These are phyloP conservation scores for Aspergillus spinulosporus DNA, from an alignment of 2,329 filamentous ascomycete species.

Conservation along the genomic window DNA sequence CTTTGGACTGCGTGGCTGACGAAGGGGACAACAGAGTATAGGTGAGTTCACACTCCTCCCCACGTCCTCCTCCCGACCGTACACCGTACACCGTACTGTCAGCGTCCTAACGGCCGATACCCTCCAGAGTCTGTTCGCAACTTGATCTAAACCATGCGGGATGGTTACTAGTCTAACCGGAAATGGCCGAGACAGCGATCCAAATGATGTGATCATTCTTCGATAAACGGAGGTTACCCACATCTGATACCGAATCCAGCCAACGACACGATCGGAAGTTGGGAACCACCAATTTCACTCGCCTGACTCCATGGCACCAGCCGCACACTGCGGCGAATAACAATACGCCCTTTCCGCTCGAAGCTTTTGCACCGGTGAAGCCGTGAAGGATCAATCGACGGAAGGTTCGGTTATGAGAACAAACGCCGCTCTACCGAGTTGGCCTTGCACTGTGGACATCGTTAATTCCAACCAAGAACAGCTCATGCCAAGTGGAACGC, in stretches of 20 bases:
- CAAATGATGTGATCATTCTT: slow-evolving; percentile 18
- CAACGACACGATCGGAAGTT: slow-evolving; percentile 1
- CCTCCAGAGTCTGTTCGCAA: not conserved
- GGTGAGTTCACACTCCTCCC: not conserved
- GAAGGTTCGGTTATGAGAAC: slow-evolving; percentile 19
- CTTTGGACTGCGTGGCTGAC: too few species aligned
- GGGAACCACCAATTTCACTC: slow-evolving; percentile 6
- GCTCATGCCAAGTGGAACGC: not conserved
- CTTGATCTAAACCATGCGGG: slow-evolving; percentile 9
- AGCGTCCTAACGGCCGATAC: not conserved
- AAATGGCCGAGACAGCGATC: slow-evolving; percentile 10
- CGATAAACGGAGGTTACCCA: slow-evolving; percentile 5
- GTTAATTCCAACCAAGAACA: not conserved
- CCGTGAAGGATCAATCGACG: slow-evolving; percentile 9
- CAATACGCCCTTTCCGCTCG: not conserved
- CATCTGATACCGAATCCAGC: slow-evolving; percentile 7
- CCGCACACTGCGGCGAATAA: slow-evolving; percentile 6
- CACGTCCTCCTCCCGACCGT: not conserved
- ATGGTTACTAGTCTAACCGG: not conserved
- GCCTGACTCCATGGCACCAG: slow-evolving; percentile 7
- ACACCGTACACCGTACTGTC: not conserved
- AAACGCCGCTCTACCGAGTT: not conserved
- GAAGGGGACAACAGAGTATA: not conserved
- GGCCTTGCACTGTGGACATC: not conserved
- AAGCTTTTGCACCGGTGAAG: not conserved